A percentile compares a stretch with the other conserved stretches of the same genome.
Conservation (phyloP, 257 asterid species). For the Catharanthus roseus region DNA sequence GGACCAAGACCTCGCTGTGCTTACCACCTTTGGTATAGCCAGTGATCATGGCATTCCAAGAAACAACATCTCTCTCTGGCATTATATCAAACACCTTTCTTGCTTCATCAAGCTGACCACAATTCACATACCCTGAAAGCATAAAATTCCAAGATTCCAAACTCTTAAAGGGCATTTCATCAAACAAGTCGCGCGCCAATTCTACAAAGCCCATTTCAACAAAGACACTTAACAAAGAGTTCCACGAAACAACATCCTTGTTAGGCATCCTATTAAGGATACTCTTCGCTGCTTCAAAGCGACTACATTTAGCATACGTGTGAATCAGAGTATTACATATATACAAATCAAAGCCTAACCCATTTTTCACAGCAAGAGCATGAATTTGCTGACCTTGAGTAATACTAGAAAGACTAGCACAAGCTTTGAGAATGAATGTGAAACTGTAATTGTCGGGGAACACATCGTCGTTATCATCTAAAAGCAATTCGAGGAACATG, state of each 20-base stretch:
- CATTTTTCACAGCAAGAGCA: slow-evolving; percentile 23
- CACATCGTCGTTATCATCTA: slow-evolving; percentile 8
- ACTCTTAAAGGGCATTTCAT: slow-evolving; percentile 36
- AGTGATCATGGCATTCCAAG: slow-evolving; percentile 36
- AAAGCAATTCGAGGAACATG: slow-evolving; percentile 26
- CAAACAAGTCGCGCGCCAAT: slow-evolving; percentile 21
- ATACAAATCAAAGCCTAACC: slow-evolving; percentile 25
- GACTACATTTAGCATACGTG: slow-evolving; percentile 30
- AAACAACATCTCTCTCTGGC: slow-evolving; percentile 29
- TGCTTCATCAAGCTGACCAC: slow-evolving; percentile 31
- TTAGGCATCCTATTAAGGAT: slow-evolving; percentile 24
- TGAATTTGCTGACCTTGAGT: slow-evolving; percentile 29
- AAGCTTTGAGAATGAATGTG: slow-evolving; percentile 38
- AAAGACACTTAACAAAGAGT: slow-evolving; percentile 29
- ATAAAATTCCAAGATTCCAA: slow-evolving; percentile 39
- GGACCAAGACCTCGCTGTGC: slow-evolving; percentile 20
- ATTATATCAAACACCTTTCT: slow-evolving; percentile 32
- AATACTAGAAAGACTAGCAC: slow-evolving; percentile 22
- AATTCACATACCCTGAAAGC: slow-evolving; percentile 29
- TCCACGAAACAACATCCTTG: slow-evolving; percentile 29
- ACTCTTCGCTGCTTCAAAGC: slow-evolving; percentile 23
- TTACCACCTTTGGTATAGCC: slow-evolving; percentile 27
- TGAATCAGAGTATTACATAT: slow-evolving; percentile 31
- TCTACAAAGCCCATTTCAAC: slow-evolving; percentile 31
- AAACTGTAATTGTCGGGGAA: slow-evolving; percentile 32